Base-by-base conservation (phyloP, 1,284 basidiomycete genomes). In the Ganoderma multipileum region DNA sequence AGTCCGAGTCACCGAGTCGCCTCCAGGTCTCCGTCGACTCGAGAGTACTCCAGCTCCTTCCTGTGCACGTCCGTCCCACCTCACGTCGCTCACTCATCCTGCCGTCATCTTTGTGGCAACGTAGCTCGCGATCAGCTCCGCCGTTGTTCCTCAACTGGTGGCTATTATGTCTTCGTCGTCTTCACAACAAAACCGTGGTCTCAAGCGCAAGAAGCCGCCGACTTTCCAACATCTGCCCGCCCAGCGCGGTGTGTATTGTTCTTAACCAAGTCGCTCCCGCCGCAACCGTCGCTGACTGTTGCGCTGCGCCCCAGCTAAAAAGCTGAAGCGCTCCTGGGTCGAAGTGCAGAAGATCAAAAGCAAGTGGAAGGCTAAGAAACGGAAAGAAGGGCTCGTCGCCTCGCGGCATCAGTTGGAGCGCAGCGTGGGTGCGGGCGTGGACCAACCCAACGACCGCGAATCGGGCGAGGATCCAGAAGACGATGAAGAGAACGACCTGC, bases 321-420 rank as follows among this genome's bases (percentile, higher is more conserved):
- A 88, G 74, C 83, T 94, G 69, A 94, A 93, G 79, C 86, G 87
- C 77, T 83, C 84, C 63, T 94, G 93, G 93, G 83, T 94, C 3
- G 85, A 90, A 68, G 89, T 85, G 68, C 85, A 86, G 69, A 94
- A 94, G 79, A 87, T 94, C 68, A 92, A 91, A 75, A 88, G 85
- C 75, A 86, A 90, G 82, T 94, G 93, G 92, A 91, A 85, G 71
- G 85, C 87, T n/a, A 85, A 93, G 78, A 93, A 92, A 77, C 86
- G 84, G 66, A 89, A 86, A 74, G 86, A 91, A 73, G 87, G 83
- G 39, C 73, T 84, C 28, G 66, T 74, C 62, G 72, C 76, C 8
- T 63, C 69, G 28, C 71, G 74, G 23, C 61, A 66, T 52, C 70
- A 72, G 54, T 65, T 72, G 38, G 68, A 71, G 26, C 63, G 74